These are phyloP conservation scores for Lagenidium giganteum DNA, from an alignment of 352 stramenopile genomes.

Conservation along the genomic window DNA sequence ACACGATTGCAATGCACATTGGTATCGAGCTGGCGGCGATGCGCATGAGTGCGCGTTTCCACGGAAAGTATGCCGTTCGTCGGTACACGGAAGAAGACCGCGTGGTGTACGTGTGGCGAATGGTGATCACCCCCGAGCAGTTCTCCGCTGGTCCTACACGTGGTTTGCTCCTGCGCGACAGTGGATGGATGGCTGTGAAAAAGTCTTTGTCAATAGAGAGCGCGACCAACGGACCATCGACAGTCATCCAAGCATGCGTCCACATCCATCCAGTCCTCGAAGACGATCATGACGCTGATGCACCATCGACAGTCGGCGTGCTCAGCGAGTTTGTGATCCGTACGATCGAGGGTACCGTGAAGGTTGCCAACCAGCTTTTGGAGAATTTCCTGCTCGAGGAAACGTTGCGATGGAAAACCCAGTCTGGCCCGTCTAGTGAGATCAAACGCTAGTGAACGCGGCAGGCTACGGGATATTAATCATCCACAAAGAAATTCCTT, in stretches of 20 bases:
- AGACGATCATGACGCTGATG: no score
- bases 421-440: no score
- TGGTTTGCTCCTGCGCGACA: conserved; percentile 2
- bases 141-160: not conserved
- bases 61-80: conserved; percentile 1
- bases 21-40: not conserved
- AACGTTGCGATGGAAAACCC: no score
- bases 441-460: no score
- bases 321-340: conserved; percentile 9
- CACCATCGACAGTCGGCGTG: conserved; percentile 11
- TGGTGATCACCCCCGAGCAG: not conserved
- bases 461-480: no score
- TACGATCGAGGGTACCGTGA: conserved; percentile 1
- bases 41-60: not conserved
- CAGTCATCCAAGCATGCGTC: no score
- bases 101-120: conserved; percentile 1
- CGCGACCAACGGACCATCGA: no score
- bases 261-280: no score
- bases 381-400: conserved; percentile 38
- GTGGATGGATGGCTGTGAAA: no score
- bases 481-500: no score
- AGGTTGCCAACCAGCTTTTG: conserved; percentile 19
- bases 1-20: not conserved
- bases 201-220: conserved; percentile 1
- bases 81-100: conserved; percentile 4